Conservation (phyloP, 2,329 filamentous ascomycete species). For the Teratosphaeria gauchensis region DNA sequence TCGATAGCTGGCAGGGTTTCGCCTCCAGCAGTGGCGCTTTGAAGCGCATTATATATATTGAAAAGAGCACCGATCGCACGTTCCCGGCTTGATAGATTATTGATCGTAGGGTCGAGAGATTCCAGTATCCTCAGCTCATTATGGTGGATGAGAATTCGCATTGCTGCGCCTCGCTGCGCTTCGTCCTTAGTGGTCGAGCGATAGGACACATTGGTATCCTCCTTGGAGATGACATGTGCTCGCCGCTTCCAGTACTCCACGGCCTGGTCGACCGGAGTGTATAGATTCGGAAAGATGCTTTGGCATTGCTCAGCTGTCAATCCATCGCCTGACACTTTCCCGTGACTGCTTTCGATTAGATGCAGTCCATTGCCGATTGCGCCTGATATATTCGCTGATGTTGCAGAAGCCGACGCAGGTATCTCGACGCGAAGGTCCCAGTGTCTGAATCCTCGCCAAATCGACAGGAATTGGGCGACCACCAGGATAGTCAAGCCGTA, state of each 20-base stretch:
- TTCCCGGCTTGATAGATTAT: constrained; percentile 11
- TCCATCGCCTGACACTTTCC: background rate
- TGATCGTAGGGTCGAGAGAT: constrained; percentile 13
- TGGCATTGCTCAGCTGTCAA: background rate
- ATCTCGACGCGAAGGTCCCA: background rate
- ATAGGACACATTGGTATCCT: background rate
- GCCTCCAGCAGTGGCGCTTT: constrained; percentile 26
- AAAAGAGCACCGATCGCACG: constrained; percentile 32
- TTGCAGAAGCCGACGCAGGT: background rate
- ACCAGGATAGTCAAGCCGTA: background rate
- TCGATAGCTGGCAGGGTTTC: constrained; percentile 37
- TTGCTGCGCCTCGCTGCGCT: constrained; percentile 10
- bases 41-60: constrained; percentile 38
- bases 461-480: background rate
- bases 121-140: constrained; percentile 21
- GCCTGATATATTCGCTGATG: background rate
- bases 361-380: background rate
- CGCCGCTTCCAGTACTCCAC: background rate
- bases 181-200: background rate
- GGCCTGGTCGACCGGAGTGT: background rate
- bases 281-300: background rate
- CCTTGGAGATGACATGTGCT: background rate
- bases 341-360: background rate
- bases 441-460: background rate
- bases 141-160: constrained; percentile 19